Evolutionary conservation across 169 alveolate genomes (phyloP), one percentile per base, ranked within the genome.

Genomic region (Cryptosporidium tyzzeri): DNA sequence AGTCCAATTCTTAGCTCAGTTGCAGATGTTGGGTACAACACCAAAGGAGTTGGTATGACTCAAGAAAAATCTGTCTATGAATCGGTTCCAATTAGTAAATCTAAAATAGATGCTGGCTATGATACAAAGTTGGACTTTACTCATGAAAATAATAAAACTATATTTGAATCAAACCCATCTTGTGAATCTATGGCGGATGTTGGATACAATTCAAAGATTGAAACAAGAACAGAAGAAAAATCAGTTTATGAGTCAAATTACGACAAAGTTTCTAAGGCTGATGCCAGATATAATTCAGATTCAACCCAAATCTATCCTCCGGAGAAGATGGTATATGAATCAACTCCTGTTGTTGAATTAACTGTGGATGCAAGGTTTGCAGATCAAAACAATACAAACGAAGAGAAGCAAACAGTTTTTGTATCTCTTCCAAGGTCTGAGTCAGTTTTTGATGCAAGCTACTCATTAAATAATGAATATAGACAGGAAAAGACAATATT

Each of bases 371-470:
- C 89, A 10, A 65, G 75, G 18, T 73, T 7, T 33, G 33, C 50
- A 14, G 50, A 65, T 18, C 71, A 39, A n/a, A 29, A 21, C 51
- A 65, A 33, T 65, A 33, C 71, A 26, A 65, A 65, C 23, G 53
- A 65, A 51, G 71, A 65, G 14, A 65, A 65, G 16, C 71, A 65
- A 23, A 65, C 71, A 33, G 51, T 65, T 0, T 65, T 65, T 65
- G 71, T 65, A n/a, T 65, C 89, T 18, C 68, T 65, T 9, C 89
- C 89, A 9, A 59, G 89, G 16, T 18, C 73, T 29, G 59, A 37
- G 26, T 26, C 48, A 23, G 51, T n/a, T 1, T 31, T 67, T 23
- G 89, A 80, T 61, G 89, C 89, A 12, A 80, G 75, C 55, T 59
- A 59, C 55, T 41, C 50, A 12, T 44, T 62, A 0, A 45, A 26